Conservation (phyloP, 306 rosid species). For the Ammopiptanthus mongolicus region DNA sequence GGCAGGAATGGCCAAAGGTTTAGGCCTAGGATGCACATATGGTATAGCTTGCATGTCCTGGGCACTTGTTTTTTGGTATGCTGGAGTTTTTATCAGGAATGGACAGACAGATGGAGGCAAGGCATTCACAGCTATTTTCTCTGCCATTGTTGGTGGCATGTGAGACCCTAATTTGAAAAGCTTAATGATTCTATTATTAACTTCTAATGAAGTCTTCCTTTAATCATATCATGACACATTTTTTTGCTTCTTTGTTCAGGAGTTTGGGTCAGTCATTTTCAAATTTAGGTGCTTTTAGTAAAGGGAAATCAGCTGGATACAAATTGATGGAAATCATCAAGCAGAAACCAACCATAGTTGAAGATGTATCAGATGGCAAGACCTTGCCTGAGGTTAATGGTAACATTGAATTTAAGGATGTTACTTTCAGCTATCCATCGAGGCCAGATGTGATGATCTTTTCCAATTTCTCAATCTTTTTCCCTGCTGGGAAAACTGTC, state of each 20-base stretch:
- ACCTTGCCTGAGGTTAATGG: slow-evolving; percentile 70
- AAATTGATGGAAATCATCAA: slow-evolving; percentile 91
- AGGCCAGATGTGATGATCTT: slow-evolving; percentile 87
- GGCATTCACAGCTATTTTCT: slow-evolving; percentile 96
- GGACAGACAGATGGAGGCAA: slow-evolving; percentile 97
- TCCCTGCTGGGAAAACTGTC: slow-evolving; percentile 90
- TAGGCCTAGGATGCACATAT: slow-evolving; percentile 97
- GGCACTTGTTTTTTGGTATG: slow-evolving; percentile 99
- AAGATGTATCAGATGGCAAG: slow-evolving; percentile 69
- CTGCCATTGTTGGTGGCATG: slow-evolving; percentile 99
- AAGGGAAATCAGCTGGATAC: slow-evolving; percentile 95
- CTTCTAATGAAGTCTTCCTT: not conserved
- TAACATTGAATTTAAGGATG: slow-evolving; percentile 82
- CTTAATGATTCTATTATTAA: not conserved
- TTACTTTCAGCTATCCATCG: slow-evolving; percentile 90
- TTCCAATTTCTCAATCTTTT: slow-evolving; percentile 74
- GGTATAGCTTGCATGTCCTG: slow-evolving; percentile 99
- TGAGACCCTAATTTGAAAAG: slow-evolving; percentile 35
- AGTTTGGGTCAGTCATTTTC: slow-evolving; percentile 99
- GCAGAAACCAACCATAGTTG: slow-evolving; percentile 77
- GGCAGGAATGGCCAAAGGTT: slow-evolving; percentile 98
- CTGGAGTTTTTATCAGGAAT: slow-evolving; percentile 89
- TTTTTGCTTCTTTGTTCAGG: slow-evolving; percentile 46
- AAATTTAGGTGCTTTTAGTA: slow-evolving; percentile 93
- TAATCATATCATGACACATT: not conserved